These are phyloP conservation scores for Trichoderma endophyticum DNA, from an alignment of 2,329 filamentous ascomycete species.

Conservation along the genomic window DNA sequence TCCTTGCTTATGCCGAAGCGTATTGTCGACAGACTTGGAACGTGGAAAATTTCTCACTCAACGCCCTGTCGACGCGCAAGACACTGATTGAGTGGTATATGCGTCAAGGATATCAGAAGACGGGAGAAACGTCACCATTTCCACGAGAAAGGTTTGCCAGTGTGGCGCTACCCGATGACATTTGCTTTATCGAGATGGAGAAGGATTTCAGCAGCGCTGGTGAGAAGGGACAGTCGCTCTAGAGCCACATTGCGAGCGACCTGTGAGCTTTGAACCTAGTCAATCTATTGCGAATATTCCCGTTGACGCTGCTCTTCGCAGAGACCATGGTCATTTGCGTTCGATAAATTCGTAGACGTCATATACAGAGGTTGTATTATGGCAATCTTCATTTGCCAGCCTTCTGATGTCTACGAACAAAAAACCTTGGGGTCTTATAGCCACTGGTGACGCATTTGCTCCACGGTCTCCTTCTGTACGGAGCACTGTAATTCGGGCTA, in stretches of 20 bases:
- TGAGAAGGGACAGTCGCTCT: not conserved
- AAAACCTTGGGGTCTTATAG: not conserved
- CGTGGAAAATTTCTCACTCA: slow-evolving; percentile 29
- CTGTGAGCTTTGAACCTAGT: not conserved
- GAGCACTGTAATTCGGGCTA: not conserved
- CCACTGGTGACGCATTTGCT: not conserved
- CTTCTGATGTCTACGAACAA: not conserved
- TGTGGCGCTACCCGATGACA: slow-evolving; percentile 26
- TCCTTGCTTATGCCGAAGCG: slow-evolving; percentile 33
- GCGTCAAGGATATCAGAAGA: slow-evolving; percentile 33
- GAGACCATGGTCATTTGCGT: not conserved
- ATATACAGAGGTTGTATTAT: not conserved
- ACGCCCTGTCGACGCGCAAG: slow-evolving; percentile 34
- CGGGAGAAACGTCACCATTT: slow-evolving; percentile 34
- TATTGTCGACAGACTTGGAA: slow-evolving; percentile 31
- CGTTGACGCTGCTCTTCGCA: not conserved
- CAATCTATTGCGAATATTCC: not conserved
- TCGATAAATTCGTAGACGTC: not conserved
- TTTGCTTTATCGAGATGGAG: slow-evolving; percentile 37
- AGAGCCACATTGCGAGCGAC: not conserved
- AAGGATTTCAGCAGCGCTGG: slow-evolving; percentile 26
- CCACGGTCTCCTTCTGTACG: not conserved
- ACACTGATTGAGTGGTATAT: slow-evolving; percentile 37
- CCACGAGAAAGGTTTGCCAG: slow-evolving; percentile 25
- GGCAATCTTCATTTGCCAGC: not conserved